These are phyloP conservation scores for Cystobasidiaceae sp. DNA, from an alignment of 1,284 basidiomycete species.

Conservation along the genomic window DNA sequence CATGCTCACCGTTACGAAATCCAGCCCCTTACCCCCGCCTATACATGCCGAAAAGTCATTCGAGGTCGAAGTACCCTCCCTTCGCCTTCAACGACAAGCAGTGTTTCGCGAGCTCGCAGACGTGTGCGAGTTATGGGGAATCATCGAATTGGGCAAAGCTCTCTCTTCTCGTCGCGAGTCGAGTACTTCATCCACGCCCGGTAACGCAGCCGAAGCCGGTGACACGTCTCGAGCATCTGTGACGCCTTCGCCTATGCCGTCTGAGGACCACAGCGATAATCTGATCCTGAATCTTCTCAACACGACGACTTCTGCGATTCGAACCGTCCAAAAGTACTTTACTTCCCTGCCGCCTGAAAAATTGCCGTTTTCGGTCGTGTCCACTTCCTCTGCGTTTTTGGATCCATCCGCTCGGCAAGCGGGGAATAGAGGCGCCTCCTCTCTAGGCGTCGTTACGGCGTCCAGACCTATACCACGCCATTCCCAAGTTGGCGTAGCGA, in stretches of 20 bases:
- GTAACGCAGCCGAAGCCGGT: constrained; percentile 48
- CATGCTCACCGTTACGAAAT: no score
- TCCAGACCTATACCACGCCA: constrained; percentile 12
- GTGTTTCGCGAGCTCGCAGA: constrained; percentile 14
- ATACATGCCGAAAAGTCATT: constrained; percentile 41
- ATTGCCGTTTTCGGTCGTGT: constrained; percentile 6
- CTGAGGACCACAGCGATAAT: constrained; percentile 35
- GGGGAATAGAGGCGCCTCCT: no score
- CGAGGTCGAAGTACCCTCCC: constrained; percentile 4
- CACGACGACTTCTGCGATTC: constrained; percentile 67
- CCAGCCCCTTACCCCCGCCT: constrained; percentile 61
- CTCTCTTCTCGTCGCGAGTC: constrained; percentile 10
- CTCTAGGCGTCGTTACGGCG: not conserved
- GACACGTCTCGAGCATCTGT: constrained; percentile 54
- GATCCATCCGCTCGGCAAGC: no score
- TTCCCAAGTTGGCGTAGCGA: constrained; percentile 14
- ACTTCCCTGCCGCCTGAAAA: constrained; percentile 67
- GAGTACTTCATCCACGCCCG: not conserved
- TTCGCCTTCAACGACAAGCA: not conserved
- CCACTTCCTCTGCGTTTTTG: no score
- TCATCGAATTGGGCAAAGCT: constrained; percentile 47
- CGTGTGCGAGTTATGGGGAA: constrained; percentile 58
- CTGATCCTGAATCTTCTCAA: constrained; percentile 65
- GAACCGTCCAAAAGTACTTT: constrained; percentile 71
- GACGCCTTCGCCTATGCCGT: constrained; percentile 23